Evolutionary conservation across 352 stramenopile genomes (phyloP), one percentile per base, ranked within the genome.

Genomic region (Phytophthora litchii): DNA sequence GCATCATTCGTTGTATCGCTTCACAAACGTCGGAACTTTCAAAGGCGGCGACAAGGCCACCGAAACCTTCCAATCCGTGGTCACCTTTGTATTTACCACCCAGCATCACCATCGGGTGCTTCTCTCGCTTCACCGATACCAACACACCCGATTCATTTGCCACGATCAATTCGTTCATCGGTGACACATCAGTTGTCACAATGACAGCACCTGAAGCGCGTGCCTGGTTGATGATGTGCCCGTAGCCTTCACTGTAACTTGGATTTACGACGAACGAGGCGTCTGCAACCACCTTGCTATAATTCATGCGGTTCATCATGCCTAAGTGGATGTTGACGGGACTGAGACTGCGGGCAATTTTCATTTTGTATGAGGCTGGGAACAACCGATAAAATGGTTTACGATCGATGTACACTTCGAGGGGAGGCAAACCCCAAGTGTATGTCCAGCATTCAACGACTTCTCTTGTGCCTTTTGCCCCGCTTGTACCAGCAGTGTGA

Each of bases 161-260:
- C 20, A 21, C 57, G 12, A 82, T 51, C 40, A 89, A 48, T 47
- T 91, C 81, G 38, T 89, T 91, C 78, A 91, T 89, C n/a, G 81
- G 81, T 36, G 74, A 59, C 10, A 74, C 35, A 48, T 88, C 69
- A 0, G 65, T 83, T 3, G 81, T 78, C 14, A 91, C 21, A 20
- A 91, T 65, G 17, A 88, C 60, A 20, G 57, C 73, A 6, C 81
- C 75, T 3, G 75, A 54, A 3, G 81, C 77, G 1, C 78, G 72
- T 2, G 75, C 81, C 23, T 91, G 78, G 60, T 91, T 91, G 56
- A 89, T 80, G 57, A 76, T 78, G 67, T 91, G 81, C 8, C 81
- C 78, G 55, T 86, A 92, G n/a, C 80, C 81, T 74, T 92, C 83
- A 35, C 72, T 67, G 8, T 54, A 59, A 32, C 83, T 92, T 41